A percentile compares a stretch with the other conserved stretches of the same genome.
phyloP scores from a whole-genome alignment of 192 early-diverging fungal species.

The Rhizophagus prolifer region DNA sequence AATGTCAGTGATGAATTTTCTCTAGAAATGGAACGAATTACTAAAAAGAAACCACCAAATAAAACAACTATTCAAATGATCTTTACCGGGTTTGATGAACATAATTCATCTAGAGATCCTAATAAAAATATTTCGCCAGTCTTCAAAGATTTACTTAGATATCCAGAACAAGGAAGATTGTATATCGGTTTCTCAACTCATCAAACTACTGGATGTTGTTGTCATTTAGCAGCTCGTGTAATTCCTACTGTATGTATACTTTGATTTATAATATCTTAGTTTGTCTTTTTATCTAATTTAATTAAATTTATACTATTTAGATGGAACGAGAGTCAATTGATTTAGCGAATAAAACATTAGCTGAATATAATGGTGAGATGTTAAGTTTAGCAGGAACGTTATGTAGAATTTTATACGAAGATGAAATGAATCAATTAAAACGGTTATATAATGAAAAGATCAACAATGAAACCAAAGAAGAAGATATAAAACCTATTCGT shows the following conservation, averaged over 20 bases:
- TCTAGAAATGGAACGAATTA: slow-evolving; percentile 84
- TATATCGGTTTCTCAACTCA: slow-evolving; percentile 91
- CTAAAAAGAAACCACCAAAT: slow-evolving; percentile 82
- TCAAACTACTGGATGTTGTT: slow-evolving; percentile 84
- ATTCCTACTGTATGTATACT: slow-evolving; percentile 71
- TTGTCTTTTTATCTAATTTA: background rate
- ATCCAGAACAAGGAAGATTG: slow-evolving; percentile 74
- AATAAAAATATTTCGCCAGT: slow-evolving; percentile 37
- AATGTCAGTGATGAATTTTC: slow-evolving; percentile 52
- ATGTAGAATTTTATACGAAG: slow-evolving; percentile 74
- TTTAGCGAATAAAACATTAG: slow-evolving; percentile 81
- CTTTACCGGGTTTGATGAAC: slow-evolving; percentile 75
- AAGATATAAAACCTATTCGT: slow-evolving; percentile 38
- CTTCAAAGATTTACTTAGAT: slow-evolving; percentile 75
- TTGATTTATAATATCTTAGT: too few species aligned
- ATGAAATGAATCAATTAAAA: slow-evolving; percentile 64
- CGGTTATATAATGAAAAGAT: too few species aligned
- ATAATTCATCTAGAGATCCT: slow-evolving; percentile 39
- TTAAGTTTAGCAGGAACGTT: slow-evolving; percentile 71
- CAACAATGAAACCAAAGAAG: background rate
- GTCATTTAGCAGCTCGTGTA: slow-evolving; percentile 76
- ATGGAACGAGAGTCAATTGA: slow-evolving; percentile 86
- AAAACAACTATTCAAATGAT: slow-evolving; percentile 69
- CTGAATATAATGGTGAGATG: slow-evolving; percentile 80
- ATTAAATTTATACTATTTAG: background rate